phyloP scores from a whole-genome alignment of 495 filamentous ascomycete genomes.

The Talaromyces stipitatus region DNA sequence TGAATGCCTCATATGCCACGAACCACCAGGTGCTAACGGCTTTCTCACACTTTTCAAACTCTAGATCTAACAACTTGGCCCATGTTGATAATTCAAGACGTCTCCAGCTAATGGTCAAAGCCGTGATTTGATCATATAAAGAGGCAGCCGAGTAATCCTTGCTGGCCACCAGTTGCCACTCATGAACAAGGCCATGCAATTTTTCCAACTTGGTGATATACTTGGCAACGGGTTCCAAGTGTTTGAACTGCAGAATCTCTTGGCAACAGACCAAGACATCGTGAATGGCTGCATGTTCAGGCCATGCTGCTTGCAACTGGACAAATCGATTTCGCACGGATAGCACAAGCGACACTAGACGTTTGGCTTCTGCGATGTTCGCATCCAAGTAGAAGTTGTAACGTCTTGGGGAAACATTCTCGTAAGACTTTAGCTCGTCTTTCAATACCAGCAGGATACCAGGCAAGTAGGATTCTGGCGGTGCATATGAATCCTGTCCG shows the following conservation, averaged over 20 bases:
- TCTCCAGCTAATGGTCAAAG: constrained; percentile 75
- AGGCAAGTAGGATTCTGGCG: constrained; percentile 49
- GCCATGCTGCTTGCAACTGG: constrained; percentile 61
- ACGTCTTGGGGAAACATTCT: constrained; percentile 20
- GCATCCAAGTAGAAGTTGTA: constrained; percentile 88
- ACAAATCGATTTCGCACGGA: constrained; percentile 60
- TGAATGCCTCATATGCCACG: constrained; percentile 79
- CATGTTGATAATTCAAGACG: constrained; percentile 86
- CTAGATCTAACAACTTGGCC: constrained; percentile 81
- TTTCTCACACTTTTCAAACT: constrained; percentile 62
- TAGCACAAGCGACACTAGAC: constrained; percentile 56
- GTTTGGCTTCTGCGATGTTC: constrained; percentile 66
- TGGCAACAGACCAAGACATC: constrained; percentile 71
- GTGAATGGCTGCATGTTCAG: constrained; percentile 63
- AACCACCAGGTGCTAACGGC: constrained; percentile 94
- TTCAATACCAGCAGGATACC: constrained; percentile 58
- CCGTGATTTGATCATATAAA: constrained; percentile 68
- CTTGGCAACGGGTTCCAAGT: constrained; percentile 80
- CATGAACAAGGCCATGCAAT: constrained; percentile 70
- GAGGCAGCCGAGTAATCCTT: constrained; percentile 59
- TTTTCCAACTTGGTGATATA: constrained; percentile 78
- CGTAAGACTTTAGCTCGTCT: constrained; percentile 40
- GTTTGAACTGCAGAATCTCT: constrained; percentile 62
- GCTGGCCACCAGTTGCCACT: constrained; percentile 91
- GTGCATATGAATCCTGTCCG: constrained; percentile 12